phyloP scores from a whole-genome alignment of 768 basidiomycete genomes.

The Mycena venus region DNA sequence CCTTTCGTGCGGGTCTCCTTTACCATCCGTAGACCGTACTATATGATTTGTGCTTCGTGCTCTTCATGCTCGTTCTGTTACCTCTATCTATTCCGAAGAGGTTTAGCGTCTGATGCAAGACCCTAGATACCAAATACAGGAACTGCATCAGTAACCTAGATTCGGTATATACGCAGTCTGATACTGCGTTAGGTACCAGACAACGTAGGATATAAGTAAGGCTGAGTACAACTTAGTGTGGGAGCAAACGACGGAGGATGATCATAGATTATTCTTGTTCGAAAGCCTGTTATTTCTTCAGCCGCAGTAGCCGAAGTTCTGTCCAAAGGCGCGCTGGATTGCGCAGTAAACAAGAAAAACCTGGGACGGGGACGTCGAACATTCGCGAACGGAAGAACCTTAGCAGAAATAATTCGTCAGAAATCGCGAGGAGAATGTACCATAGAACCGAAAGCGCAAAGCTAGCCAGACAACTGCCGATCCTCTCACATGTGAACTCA shows the following conservation, averaged over 20 bases:
- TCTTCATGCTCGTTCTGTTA: too few relatives aligned
- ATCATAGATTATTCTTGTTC: conserved; percentile 2
- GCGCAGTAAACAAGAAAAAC: conserved; percentile 6
- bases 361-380: neutral
- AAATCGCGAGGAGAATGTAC: conserved; percentile 1
- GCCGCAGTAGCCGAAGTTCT: neutral
- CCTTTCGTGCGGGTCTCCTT: too few relatives aligned
- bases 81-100: too few relatives aligned
- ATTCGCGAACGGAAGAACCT: conserved; percentile 5
- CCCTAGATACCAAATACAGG: neutral
- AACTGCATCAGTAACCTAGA: neutral
- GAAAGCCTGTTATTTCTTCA: neutral
- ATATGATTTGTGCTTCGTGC: too few relatives aligned
- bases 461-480: too few relatives aligned
- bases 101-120: too few relatives aligned
- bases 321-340: neutral
- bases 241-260: neutral
- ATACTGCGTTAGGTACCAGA: neutral
- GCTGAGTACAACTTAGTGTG: neutral
- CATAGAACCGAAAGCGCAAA: too few relatives aligned
- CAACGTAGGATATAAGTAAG: conserved; percentile 1
- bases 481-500: too few relatives aligned
- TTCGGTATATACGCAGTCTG: neutral
- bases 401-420: conserved; percentile 5
- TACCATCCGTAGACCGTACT: too few relatives aligned